Evolutionary conservation across 2,329 filamentous ascomycete genomes (phyloP).

Genomic region (Bisporella sp.): DNA sequence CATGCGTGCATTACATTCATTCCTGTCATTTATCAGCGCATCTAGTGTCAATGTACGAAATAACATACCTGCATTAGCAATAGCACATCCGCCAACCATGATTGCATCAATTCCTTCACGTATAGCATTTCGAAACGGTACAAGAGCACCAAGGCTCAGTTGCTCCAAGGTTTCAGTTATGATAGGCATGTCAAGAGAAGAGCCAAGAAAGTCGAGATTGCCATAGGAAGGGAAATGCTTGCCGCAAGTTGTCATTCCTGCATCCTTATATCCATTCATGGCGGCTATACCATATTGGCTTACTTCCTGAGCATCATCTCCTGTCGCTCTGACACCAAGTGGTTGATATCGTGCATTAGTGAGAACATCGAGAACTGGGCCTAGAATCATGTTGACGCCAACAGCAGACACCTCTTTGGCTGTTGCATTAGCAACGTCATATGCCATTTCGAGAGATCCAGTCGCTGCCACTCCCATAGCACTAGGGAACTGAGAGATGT

Average conservation of each 20-base stretch:
- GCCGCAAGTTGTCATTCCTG: conserved; percentile 80
- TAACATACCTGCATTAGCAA: conserved; percentile 54
- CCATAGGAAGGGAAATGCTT: conserved; percentile 98
- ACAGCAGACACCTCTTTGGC: conserved; percentile 88
- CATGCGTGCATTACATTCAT: conserved; percentile 96
- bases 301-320: conserved; percentile 91
- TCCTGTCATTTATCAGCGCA: conserved; percentile 41
- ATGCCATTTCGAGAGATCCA: conserved; percentile 76
- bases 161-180: conserved; percentile 94
- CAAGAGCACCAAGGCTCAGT: conserved; percentile 80
- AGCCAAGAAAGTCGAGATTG: conserved; percentile 88
- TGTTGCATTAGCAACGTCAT: conserved; percentile 86
- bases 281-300: conserved; percentile 87
- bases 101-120: conserved; percentile 82
- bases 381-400: conserved; percentile 92
- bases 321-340: conserved; percentile 79
- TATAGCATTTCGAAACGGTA: conserved; percentile 89
- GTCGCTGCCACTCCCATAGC: conserved; percentile 96
- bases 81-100: conserved; percentile 92
- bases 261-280: conserved; percentile 89
- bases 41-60: background rate
- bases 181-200: conserved; percentile 84
- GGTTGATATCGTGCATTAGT: conserved; percentile 91
- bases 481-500: conserved; percentile 92
- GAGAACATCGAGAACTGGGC: conserved; percentile 86